A percentile compares a stretch with the other conserved stretches of the same genome.
Conservation (phyloP, 306 rosid genomes). For the Cercis canadensis region DNA sequence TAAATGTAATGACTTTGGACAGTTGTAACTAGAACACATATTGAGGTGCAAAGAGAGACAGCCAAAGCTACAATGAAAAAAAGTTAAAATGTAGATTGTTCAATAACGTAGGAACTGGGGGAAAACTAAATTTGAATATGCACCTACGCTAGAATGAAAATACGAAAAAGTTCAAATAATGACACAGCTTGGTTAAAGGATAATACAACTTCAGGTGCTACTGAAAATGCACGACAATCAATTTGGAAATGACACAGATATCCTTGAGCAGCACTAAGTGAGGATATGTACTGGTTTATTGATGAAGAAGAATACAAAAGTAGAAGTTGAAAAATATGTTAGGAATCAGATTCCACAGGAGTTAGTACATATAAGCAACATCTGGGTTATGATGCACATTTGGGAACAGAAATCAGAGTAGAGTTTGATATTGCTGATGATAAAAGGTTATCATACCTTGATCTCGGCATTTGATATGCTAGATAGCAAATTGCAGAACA, state of each 20-base stretch:
- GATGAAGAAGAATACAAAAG: conserved; percentile 8
- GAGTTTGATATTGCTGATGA: background rate
- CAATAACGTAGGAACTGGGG: background rate
- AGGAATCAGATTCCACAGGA: background rate
- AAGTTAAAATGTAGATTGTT: no score
- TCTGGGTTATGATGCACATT: background rate
- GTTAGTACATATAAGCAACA: background rate
- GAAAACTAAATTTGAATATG: conserved; percentile 1
- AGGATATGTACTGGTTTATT: background rate
- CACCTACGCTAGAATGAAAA: background rate
- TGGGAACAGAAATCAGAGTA: background rate
- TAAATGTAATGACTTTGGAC: no score
- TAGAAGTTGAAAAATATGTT: background rate
- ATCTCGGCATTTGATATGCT: conserved; percentile 76
- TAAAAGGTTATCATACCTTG: conserved; percentile 61
- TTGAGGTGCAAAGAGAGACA: no score
- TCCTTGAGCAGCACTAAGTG: background rate
- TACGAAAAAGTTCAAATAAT: background rate
- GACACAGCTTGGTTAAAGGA: background rate
- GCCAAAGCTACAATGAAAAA: no score
- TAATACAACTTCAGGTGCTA: background rate
- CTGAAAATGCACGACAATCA: no score
- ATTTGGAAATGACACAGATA: background rate
- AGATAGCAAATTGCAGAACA: conserved; percentile 37
- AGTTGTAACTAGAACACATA: no score